Evolutionary conservation across 1,284 basidiomycete genomes (phyloP), one percentile per base, ranked within the genome.

Genomic region (Amylostereum areolatum): DNA sequence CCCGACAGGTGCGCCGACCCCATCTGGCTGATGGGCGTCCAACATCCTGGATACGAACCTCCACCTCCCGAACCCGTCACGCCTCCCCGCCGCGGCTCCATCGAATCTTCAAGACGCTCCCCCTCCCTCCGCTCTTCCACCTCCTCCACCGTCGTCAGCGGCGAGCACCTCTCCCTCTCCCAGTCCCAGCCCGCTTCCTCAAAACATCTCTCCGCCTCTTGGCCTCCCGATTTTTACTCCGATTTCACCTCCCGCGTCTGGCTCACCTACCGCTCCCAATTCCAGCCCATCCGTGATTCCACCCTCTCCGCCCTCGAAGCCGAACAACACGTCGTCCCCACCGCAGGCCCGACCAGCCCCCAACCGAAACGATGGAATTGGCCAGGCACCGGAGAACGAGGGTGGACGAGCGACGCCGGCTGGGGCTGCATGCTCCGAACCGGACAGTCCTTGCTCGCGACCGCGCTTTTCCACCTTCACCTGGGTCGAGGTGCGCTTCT

Each of bases 391-490:
- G 78, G 77, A 0, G 88, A 90, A 61, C 85, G 85, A 59, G 88
- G 87, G 0, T 86, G 92, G 80, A 92, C 86, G n/a, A 90, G 81
- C 56, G 96, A 99, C 71, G 76, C 92, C 0, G 96, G 96, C 0
- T 99, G 96, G 96, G 96, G 96, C 0, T 99, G 96, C 66, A 98
- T 99, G 96, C 67, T 98, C 29, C 72, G 96, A 27, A 98, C 96
- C 0, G 95, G 94, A 0, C 96, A 98, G 69, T 91, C 89, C 58
- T 64, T 99, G 53, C 73, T 99, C 12, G 96, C 93, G 4, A 97
- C 95, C 59, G 84, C 94, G 0, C 71, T 98, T 25, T 66, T 95
- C 11, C 81, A 88, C 62, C 68, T 90, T 4, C 91, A 96, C 68
- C 73, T 97, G 1, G 92, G 92, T 2, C 75, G 93, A 70, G 89